Evolutionary conservation across 2,329 filamentous ascomycete genomes (phyloP).

Genomic region (Drechslerella dactyloides): DNA sequence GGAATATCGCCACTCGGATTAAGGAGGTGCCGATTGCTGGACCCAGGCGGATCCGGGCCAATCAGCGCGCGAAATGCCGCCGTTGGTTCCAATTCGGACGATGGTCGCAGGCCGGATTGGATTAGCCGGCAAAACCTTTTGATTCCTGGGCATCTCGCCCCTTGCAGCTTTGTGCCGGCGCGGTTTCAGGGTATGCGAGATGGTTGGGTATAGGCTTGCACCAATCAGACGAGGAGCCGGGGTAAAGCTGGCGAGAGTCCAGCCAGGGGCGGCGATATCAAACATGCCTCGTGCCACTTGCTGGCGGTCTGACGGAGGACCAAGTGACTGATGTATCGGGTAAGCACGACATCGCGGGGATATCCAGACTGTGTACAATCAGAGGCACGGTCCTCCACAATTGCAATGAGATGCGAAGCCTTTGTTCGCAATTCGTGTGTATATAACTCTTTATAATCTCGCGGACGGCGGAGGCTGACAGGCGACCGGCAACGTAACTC

Average conservation of each 20-base stretch:
- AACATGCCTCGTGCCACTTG: not conserved
- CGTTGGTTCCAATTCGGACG: not conserved
- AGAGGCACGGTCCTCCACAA: too few species aligned
- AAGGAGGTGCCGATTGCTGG: not conserved
- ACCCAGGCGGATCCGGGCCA: not conserved
- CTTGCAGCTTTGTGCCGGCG: slow-evolving; percentile 1
- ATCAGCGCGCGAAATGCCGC: not conserved
- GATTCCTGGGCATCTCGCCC: not conserved
- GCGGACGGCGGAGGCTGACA: too few species aligned
- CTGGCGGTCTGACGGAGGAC: not conserved
- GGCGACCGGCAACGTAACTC: too few species aligned
- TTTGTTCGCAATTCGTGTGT: too few species aligned
- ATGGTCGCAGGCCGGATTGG: not conserved
- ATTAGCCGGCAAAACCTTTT: not conserved
- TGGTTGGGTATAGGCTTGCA: not conserved
- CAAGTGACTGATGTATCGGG: slow-evolving; percentile 1
- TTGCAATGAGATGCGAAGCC: too few species aligned
- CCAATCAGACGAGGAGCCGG: not conserved
- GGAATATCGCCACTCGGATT: slow-evolving; percentile 2
- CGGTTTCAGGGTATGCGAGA: not conserved
- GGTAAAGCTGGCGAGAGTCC: not conserved
- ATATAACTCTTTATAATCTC: too few species aligned
- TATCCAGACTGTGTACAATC: too few species aligned
- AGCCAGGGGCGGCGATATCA: not conserved
- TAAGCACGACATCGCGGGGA: not conserved